phyloP scores from a whole-genome alignment of 2,329 filamentous ascomycete species.

The Fusarium clavum region DNA sequence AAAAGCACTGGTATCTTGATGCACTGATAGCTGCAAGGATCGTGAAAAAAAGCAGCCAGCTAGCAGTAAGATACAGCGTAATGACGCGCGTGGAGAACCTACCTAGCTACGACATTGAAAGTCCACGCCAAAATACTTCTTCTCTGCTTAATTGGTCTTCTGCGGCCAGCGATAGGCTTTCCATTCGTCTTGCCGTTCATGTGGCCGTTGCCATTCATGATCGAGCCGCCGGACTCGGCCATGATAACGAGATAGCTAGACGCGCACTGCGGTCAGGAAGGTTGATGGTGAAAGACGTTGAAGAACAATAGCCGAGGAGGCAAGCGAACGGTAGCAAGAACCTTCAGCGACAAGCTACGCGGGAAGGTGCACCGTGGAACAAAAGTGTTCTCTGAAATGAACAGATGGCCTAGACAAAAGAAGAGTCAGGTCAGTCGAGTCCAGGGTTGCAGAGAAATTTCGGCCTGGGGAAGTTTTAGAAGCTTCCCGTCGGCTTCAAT shows the following conservation, averaged over 20 bases:
- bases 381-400: slow-evolving; percentile 24
- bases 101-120: slow-evolving; percentile 67
- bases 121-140: slow-evolving; percentile 52
- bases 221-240: slow-evolving; percentile 50
- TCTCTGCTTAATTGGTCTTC: slow-evolving; percentile 38
- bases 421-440: slow-evolving; percentile 18
- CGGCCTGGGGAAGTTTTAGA: slow-evolving; percentile 21
- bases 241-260: slow-evolving; percentile 46
- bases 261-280: slow-evolving; percentile 33
- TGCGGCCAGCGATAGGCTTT: slow-evolving; percentile 41
- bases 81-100: slow-evolving; percentile 40
- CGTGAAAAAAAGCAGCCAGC: slow-evolving; percentile 9
- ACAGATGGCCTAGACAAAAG: slow-evolving; percentile 22
- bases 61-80: background rate
- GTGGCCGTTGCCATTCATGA: slow-evolving; percentile 56
- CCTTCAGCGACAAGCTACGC: slow-evolving; percentile 10
- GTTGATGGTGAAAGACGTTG: slow-evolving; percentile 17
- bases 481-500: slow-evolving; percentile 17
- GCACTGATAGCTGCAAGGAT: slow-evolving; percentile 10
- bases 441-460: slow-evolving; percentile 35
- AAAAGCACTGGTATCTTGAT: background rate
- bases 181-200: slow-evolving; percentile 49
- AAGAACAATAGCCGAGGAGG: slow-evolving; percentile 24
- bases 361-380: slow-evolving; percentile 12
- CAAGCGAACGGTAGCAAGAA: slow-evolving; percentile 18